Evolutionary conservation across 371 early-diverging fungal species (phyloP), one percentile per base, ranked within the genome.

Genomic region (Basidiobolus meristosporus): DNA sequence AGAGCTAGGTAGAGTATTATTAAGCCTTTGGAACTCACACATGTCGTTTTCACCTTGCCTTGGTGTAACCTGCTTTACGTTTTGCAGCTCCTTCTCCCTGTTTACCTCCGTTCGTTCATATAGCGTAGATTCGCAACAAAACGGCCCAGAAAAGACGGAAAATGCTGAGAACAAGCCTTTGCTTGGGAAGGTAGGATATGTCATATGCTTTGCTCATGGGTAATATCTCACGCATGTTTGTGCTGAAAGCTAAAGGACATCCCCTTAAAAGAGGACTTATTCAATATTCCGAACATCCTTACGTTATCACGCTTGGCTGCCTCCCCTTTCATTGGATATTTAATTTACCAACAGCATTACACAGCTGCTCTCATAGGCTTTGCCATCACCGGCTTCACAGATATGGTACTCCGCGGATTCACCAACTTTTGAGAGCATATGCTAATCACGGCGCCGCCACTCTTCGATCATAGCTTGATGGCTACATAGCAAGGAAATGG

Each of bases 401-500:
- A 95, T 58, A 58, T 79, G 57, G 78, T 73, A 63, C 55, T 40
- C 33, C 26, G 20, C 39, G 21, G 26, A 40, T 34, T 46, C 44
- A 29, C n/a, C n/a, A n/a, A n/a, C n/a, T n/a, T n/a, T n/a, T n/a
- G n/a, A n/a, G n/a, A n/a, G n/a, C n/a, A 36, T 31, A 12, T 34
- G 43, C 1, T 37, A 36, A 32, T 16, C 30, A 39, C 42, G 30
- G 2, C n/a, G 28, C 15, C 31, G n/a, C 14, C 20, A 18, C 16
- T 33, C 38, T 39, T 2, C 9, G 12, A 36, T 14, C 17, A 0
- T 46, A 77, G 69, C 49, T 90, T 29, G 97, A 97, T 59, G 97
- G 97, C 18, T 87, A 67, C 48, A 77, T 95, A 47, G 97, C 97
- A 4, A 65, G 95, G 26, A 60, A 66, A 34, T 93, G 70, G 52